These are phyloP conservation scores for Aegilops sharonensis DNA, from an alignment of 176 grass and related monocot species.

Conservation along the genomic window DNA sequence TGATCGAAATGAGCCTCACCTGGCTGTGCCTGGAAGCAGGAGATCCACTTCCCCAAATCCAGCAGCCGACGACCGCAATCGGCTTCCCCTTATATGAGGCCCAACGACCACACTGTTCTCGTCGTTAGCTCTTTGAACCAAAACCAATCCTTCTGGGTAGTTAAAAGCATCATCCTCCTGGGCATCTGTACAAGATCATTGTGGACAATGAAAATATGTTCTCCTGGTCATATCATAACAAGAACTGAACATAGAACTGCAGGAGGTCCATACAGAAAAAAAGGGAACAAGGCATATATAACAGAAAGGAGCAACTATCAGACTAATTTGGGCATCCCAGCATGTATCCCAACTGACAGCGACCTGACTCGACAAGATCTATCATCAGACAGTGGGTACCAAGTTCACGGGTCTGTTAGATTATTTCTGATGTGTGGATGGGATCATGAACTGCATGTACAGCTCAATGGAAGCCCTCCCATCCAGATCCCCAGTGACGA, in stretches of 20 bases:
- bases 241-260: not conserved
- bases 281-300: too few species aligned
- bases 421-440: not conserved
- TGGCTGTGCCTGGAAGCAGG: conserved; percentile 93
- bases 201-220: not conserved
- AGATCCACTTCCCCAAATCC: conserved; percentile 98
- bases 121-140: conserved; percentile 71
- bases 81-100: conserved; percentile 85
- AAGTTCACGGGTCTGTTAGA: not conserved
- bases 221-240: not conserved
- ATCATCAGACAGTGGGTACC: not conserved
- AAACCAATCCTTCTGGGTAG: conserved; percentile 72
- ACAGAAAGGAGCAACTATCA: not conserved
- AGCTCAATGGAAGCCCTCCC: not conserved
- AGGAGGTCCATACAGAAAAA: too few species aligned
- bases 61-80: conserved; percentile 77
- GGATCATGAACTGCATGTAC: not conserved
- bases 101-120: conserved; percentile 91
- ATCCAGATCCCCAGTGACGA: not conserved
- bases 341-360: not conserved
- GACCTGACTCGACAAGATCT: not conserved
- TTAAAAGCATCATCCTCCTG: conserved; percentile 78
- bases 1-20: conserved; percentile 32
- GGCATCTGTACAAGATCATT: conserved; percentile 52
- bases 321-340: not conserved